Conservation (phyloP, 441 rosid species). For the Erodium texanum region DNA sequence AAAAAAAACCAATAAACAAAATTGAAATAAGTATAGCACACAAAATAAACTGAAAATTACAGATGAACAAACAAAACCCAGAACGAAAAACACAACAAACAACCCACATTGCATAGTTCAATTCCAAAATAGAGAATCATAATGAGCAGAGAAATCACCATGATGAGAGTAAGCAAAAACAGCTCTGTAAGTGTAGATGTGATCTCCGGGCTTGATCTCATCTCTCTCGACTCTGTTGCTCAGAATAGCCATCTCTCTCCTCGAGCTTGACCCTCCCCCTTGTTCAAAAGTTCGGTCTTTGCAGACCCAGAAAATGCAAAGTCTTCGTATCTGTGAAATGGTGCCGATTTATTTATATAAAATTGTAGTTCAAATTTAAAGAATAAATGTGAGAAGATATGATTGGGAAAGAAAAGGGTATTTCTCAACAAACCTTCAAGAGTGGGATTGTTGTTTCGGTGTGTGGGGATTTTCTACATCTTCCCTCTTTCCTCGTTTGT, state of each 20-base stretch:
- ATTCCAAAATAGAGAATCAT: background rate
- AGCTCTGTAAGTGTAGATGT: slow-evolving; percentile 93
- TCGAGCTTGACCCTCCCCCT: background rate
- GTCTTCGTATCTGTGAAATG: background rate
- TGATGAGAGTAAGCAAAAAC: slow-evolving; percentile 92
- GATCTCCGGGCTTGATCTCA: slow-evolving; percentile 79
- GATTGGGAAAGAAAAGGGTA: background rate
- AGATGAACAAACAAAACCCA: background rate
- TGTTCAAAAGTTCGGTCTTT: background rate
- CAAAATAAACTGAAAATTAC: background rate
- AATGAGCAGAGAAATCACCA: slow-evolving; percentile 31
- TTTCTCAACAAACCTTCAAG: background rate
- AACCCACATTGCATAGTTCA: background rate
- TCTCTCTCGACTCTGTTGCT: slow-evolving; percentile 65
- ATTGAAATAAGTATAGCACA: too few species aligned
- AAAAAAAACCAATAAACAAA: too few species aligned
- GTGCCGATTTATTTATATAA: background rate
- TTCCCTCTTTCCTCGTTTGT: too few species aligned
- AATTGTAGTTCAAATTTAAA: background rate
- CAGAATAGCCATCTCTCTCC: slow-evolving; percentile 61
- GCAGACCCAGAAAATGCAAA: background rate
- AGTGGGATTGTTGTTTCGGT: background rate
- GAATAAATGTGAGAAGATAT: background rate
- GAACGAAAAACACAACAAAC: background rate
- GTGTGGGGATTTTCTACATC: too few species aligned